Percentiles rank a stretch among this genome's conserved stretches.
These are phyloP conservation scores for Fusarium compactum DNA, from an alignment of 2,329 filamentous ascomycete species.

Conservation along the genomic window DNA sequence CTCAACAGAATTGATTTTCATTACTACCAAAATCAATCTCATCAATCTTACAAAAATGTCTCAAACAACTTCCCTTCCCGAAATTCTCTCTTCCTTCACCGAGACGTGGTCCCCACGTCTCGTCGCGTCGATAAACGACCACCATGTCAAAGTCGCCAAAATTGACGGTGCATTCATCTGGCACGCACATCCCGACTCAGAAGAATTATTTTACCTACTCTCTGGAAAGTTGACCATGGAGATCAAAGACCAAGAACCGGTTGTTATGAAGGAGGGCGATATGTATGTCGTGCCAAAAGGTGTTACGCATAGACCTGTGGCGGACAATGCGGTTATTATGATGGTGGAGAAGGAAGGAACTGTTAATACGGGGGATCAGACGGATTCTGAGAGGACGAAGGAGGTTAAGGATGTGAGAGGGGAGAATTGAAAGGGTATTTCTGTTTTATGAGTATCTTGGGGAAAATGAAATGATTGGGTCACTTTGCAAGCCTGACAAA, in stretches of 20 bases:
- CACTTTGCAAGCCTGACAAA: fast-evolving
- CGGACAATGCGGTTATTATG: constrained; percentile 53
- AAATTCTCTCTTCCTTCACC: constrained; percentile 45
- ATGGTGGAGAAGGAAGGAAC: constrained; percentile 54
- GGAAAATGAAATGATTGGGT: no score
- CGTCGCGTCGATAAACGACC: constrained; percentile 52
- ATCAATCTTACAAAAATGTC: constrained; percentile 13
- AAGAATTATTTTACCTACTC: constrained; percentile 57
- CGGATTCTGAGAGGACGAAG: constrained; percentile 43
- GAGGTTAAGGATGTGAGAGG: constrained; percentile 34
- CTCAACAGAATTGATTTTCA: no score
- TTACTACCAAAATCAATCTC: fast-evolving
- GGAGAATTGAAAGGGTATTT: not conserved
- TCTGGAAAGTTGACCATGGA: constrained; percentile 52
- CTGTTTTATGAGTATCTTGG: no score
- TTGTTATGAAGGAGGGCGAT: constrained; percentile 50
- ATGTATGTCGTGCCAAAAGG: constrained; percentile 54
- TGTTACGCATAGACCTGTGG: constrained; percentile 54
- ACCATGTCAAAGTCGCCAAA: constrained; percentile 57
- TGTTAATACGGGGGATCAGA: constrained; percentile 48
- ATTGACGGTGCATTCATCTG: constrained; percentile 56
- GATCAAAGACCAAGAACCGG: constrained; percentile 48
- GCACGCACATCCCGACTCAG: constrained; percentile 56
- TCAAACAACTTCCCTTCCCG: constrained; percentile 43
- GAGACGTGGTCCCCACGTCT: constrained; percentile 50